Evolutionary conservation across 2,329 filamentous ascomycete species (phyloP), one percentile per base, ranked within the genome.

Genomic region (Elsinoe fawcettii): DNA sequence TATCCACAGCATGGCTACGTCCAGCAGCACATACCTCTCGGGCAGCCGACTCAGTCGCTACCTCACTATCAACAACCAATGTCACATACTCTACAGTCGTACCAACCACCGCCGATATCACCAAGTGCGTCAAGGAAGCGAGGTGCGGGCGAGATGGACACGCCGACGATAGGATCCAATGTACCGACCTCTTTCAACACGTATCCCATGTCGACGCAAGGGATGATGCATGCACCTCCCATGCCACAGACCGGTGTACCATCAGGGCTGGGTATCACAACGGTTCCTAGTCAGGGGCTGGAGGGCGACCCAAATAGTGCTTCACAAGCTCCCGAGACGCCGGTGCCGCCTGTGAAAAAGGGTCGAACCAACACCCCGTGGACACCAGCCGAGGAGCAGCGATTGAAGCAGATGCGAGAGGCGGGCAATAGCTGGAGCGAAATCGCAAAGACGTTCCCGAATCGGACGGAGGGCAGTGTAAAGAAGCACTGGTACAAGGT

Each of bases 401-500:
- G 90, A 46, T 76, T 99, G 65, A 97, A 97, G 78, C 84, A 86
- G 63, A 95, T 99, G 90, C 82, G 93, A 66, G 93, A 97, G 72
- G 83, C 86, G 1, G 91, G 92, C 9, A 91, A 88, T 65, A 96
- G 88, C 67, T 99, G 93, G 93, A 95, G 90, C 51, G 93, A 97
- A 67, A 99, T 99, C 68, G 93, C 92, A 65, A 97, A 97, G 85
- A 91, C 95, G 66, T 99, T 99, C 70, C 92, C 93, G 9, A 85
- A 84, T 22, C 82, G 93, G 66, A 99, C 93, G 41, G 93, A 99
- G 74, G 93, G 93, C 6, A 96, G 91, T 67, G 93, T 99, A 20
- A 99, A 97, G 80, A 99, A 97, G 75, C 93, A 99, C 72, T 99
- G 93, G 92, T 97, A 99, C 74, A 97, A 97, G 81, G 89, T 90